Percentiles rank a stretch among this genome's conserved stretches.
These are phyloP conservation scores for Euphorbia lathyris DNA, from an alignment of 345 rosid species.

Conservation along the genomic window DNA sequence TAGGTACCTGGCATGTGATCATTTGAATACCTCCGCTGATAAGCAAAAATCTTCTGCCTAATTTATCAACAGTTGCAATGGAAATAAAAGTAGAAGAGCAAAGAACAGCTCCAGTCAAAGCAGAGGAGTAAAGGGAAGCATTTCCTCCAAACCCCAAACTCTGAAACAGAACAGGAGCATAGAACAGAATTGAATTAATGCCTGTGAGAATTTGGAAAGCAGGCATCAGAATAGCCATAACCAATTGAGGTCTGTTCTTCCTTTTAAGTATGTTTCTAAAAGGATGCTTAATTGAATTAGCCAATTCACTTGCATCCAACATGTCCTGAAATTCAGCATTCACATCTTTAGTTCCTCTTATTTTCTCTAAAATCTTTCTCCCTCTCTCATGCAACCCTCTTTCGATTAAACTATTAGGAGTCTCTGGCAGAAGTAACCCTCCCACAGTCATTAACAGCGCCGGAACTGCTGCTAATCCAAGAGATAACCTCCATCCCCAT, in stretches of 20 bases:
- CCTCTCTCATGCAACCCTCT: constrained; percentile 58
- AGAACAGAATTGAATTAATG: constrained; percentile 87
- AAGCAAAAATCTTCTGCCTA: constrained; percentile 73
- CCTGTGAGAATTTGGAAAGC: constrained; percentile 91
- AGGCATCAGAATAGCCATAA: constrained; percentile 81
- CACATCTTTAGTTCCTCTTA: constrained; percentile 69
- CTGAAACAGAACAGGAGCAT: constrained; percentile 87
- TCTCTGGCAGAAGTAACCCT: constrained; percentile 70
- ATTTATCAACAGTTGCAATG: constrained; percentile 65
- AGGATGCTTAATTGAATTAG: constrained; percentile 79
- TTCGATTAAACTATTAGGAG: constrained; percentile 88
- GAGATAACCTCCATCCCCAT: constrained; percentile 98
- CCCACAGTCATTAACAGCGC: constrained; percentile 82
- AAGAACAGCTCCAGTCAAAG: constrained; percentile 90
- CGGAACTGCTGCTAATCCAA: constrained; percentile 82
- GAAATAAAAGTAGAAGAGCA: constrained; percentile 76
- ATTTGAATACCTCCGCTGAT: constrained; percentile 87
- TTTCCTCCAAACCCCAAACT: constrained; percentile 84
- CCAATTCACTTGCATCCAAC: constrained; percentile 80
- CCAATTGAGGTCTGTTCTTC: constrained; percentile 74
- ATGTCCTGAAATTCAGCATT: constrained; percentile 83
- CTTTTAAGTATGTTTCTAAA: constrained; percentile 72
- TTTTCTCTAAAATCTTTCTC: constrained; percentile 56
- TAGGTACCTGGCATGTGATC: constrained; percentile 79
- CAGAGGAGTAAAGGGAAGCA: constrained; percentile 87